A percentile compares a stretch with the other conserved stretches of the same genome.
Conservation (phyloP, 2,329 filamentous ascomycete species). For the Ophiostoma sp. region DNA sequence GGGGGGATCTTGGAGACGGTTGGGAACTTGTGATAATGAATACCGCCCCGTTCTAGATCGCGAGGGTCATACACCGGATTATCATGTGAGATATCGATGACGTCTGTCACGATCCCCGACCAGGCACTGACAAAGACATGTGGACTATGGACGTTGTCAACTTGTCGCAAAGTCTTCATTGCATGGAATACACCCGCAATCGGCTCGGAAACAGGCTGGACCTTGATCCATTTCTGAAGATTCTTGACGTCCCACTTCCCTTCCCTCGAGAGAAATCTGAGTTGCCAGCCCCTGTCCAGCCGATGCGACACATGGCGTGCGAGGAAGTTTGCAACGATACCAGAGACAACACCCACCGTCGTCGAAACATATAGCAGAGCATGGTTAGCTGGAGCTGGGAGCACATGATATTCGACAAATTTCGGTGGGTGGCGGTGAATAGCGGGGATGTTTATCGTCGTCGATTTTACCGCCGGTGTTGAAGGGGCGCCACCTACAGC, state of each 20-base stretch:
- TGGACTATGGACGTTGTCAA: constrained; percentile 77
- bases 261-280: constrained; percentile 79
- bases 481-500: not conserved
- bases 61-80: constrained; percentile 81
- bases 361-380: constrained; percentile 75
- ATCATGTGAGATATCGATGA: constrained; percentile 89
- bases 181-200: constrained; percentile 79
- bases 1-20: constrained; percentile 91
- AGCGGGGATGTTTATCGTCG: constrained; percentile 39
- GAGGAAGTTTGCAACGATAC: constrained; percentile 78
- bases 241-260: constrained; percentile 99
- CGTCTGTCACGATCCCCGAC: constrained; percentile 61
- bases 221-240: constrained; percentile 80
- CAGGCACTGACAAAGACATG: constrained; percentile 63
- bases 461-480: constrained; percentile 41
- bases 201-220: constrained; percentile 68
- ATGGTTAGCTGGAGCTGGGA: constrained; percentile 75
- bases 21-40: constrained; percentile 78
- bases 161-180: constrained; percentile 88
- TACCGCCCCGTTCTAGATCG: constrained; percentile 59
- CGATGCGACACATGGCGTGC: constrained; percentile 67
- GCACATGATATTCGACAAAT: constrained; percentile 56
- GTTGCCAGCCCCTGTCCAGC: constrained; percentile 80
- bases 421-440: constrained; percentile 46
- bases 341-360: constrained; percentile 69